Base-by-base conservation (phyloP, 2,329 filamentous ascomycete genomes). In the Pseudogymnoascus pannorum region DNA sequence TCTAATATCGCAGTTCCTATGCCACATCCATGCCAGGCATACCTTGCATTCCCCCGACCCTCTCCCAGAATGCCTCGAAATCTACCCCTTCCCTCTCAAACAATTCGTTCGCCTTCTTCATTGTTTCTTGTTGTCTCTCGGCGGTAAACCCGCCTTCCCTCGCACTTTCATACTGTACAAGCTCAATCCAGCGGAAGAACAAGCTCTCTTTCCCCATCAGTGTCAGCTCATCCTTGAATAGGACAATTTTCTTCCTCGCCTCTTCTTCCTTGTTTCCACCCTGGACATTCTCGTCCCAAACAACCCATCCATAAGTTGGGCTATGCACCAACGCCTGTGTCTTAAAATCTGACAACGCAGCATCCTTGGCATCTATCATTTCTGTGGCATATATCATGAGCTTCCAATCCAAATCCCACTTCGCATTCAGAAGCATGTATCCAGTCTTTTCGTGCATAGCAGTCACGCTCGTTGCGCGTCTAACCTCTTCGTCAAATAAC, bases 171-270 rank as follows among this genome's bases (percentile, higher is more conserved):
- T 86, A 95, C 75, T 97, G 92, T 58, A 97, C 86, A 70, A 95
- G 82, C 77, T 97, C 92, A 57, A 96, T 89, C 91, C 92, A 96
- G 61, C 88, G 85, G 76, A 89, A 96, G 76, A 97, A 97, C 60
- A 97, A 74, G 65, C 88, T 86, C 73, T 96, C 92, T 75, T 96
- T 96, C 44, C 88, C 91, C 74, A 94, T 79, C 2, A 81, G 81
- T 1, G 83, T 81, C 67, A 97, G 79, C 18, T 86, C 85, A 44
- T 94, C 88, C 68, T 90, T 87, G 72, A 97, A 95, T 2, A 82
- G 81, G 64, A 94, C 83, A 7, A 97, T 87, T 74, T 94, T 91
- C 65, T 86, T 83, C 66, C 86, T 77, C 64, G 86, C 81, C 62
- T 89, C 86, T 66, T 88, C 84, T 42, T 81, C 78, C 1, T 74